A percentile compares a stretch with the other conserved stretches of the same genome.
Conservation (phyloP, 2,329 filamentous ascomycete species). For the Chaetomiaceae sp. region DNA sequence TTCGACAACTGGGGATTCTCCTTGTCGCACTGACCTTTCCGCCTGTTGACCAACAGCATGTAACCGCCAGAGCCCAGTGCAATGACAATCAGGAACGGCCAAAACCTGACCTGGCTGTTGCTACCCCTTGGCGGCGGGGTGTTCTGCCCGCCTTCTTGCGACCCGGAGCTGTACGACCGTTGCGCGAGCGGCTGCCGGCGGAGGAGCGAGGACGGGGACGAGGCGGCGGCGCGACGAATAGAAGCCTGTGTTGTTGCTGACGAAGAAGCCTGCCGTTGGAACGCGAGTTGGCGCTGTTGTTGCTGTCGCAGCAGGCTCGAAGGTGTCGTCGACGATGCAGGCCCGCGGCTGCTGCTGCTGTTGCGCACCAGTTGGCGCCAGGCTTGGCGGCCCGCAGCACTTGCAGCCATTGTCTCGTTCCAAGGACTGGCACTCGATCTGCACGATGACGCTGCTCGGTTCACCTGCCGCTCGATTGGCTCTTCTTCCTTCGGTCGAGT, state of each 20-base stretch:
- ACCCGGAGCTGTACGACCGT: constrained; percentile 24
- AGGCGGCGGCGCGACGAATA: constrained; percentile 1
- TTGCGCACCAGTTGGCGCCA: constrained; percentile 24
- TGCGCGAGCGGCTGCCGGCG: constrained; percentile 12
- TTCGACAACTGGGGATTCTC: not conserved
- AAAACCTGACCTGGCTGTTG: constrained; percentile 44
- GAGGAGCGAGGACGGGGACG: constrained; percentile 5
- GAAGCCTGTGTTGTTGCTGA: not conserved
- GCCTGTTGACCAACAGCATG: constrained; percentile 43
- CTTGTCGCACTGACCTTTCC: constrained; percentile 37
- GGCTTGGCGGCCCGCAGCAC: constrained; percentile 21
- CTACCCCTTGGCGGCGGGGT: constrained; percentile 15
- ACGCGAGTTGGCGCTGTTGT: constrained; percentile 7
- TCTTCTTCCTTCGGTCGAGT: not conserved
- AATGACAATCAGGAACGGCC: constrained; percentile 50
- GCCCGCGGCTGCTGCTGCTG: constrained; percentile 1
- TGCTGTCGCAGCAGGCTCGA: constrained; percentile 9
- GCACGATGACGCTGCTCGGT: constrained; percentile 10
- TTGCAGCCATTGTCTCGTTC: constrained; percentile 15
- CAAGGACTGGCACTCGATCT: constrained; percentile 5
- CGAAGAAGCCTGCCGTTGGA: constrained; percentile 12
- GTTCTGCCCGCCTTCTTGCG: constrained; percentile 6
- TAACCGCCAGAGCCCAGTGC: constrained; percentile 44
- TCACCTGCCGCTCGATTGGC: not conserved
- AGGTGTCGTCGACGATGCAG: not conserved